These are phyloP conservation scores for Antarctomyces pellizariae DNA, from an alignment of 495 filamentous ascomycete species.

Conservation along the genomic window DNA sequence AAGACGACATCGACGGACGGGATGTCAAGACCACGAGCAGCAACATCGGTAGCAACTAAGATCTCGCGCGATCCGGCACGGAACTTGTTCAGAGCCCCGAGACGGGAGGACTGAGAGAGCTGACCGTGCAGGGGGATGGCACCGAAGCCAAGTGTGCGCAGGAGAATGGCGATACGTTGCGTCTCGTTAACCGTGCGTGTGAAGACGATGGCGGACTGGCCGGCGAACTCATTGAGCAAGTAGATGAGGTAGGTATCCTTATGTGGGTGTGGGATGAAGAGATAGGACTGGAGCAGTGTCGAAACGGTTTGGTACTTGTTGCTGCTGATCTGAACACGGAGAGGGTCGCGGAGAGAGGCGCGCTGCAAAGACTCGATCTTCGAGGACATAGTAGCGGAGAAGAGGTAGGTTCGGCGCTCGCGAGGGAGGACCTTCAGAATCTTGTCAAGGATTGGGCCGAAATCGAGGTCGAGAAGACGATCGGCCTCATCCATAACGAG, in stretches of 20 bases:
- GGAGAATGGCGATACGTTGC: conserved; percentile 57
- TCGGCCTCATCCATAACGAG: conserved; percentile 94
- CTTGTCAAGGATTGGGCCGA: conserved; percentile 78
- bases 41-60: conserved; percentile 88
- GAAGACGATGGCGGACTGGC: conserved; percentile 74
- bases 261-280: conserved; percentile 70
- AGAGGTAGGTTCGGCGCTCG: conserved; percentile 67
- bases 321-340: conserved; percentile 47
- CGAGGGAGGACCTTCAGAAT: conserved; percentile 71
- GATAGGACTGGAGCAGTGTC: conserved; percentile 56
- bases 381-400: conserved; percentile 79
- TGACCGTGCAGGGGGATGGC: conserved; percentile 86
- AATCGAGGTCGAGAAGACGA: conserved; percentile 78
- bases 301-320: conserved; percentile 75
- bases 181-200: conserved; percentile 83
- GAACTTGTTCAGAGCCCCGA: conserved; percentile 79
- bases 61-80: conserved; percentile 50
- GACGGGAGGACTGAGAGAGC: conserved; percentile 58
- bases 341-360: conserved; percentile 59
- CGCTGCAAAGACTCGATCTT: conserved; percentile 85
- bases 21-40: conserved; percentile 85
- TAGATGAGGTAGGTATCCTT: conserved; percentile 83
- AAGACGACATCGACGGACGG: conserved; percentile 75
- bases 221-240: conserved; percentile 62
- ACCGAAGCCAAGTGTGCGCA: conserved; percentile 56